Base-by-base conservation (phyloP, 331 rosid genomes). In the Saraca asoca region DNA sequence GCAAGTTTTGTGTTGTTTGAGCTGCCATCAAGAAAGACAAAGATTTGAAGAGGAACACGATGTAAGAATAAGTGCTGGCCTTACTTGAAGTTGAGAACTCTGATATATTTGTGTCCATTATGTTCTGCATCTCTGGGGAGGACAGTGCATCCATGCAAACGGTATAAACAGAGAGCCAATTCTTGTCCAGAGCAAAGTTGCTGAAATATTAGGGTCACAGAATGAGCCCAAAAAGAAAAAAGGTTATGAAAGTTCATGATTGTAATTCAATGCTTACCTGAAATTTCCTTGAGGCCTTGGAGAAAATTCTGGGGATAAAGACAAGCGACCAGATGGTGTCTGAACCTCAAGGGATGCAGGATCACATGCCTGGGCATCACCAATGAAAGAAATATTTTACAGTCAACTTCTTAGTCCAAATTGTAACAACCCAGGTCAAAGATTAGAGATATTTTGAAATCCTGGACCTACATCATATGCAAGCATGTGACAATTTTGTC, bases 121-220 rank as follows among this genome's bases (percentile, higher is more conserved):
- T 38, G 70, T 59, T 77, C 64, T 45, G 88, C 81, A 82, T 67
- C 62, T 86, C 84, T 3, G 90, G 88, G 13, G 90, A 84, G 58
- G 77, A 75, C 48, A 74, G 75, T 50, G 82, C 78, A 64, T 85
- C 87, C 73, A 75, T 54, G 78, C 84, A 89, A 48, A 86, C 90
- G 57, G 90, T 89, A 69, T 86, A 82, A 52, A 86, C 70, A 62
- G 84, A 76, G 73, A 56, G 87, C 96, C 96, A 86, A 34, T 69
- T 81, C 33, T 64, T 84, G 68, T 79, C 87, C 83, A 72, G 75
- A 31, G 71, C 71, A 75, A 78, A 56, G 76, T 78, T 70, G 79
- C 91, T 82, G 85, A 76, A 82, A 49, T 75, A 59, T 57, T 64
- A 56, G 75, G 38, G 66, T 39, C 7, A 63, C 18, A 66, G 65